These are phyloP conservation scores for Cutaneotrichosporon cavernicola DNA, from an alignment of 1,284 basidiomycete genomes.

Conservation along the genomic window DNA sequence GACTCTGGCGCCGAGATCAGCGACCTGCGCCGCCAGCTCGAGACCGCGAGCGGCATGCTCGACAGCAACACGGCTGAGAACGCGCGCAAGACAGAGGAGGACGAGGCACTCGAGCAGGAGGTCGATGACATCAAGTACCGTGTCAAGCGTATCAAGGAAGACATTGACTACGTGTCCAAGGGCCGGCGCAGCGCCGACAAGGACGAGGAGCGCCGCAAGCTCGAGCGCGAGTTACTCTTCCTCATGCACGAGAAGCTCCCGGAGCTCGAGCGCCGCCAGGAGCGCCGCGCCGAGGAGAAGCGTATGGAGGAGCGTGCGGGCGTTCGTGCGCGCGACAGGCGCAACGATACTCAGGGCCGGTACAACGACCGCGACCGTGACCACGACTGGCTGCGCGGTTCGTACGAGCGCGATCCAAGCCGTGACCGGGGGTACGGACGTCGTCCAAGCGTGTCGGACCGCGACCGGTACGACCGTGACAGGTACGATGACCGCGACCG, in stretches of 20 bases:
- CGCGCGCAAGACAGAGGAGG: conserved; percentile 66
- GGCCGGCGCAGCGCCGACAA: conserved; percentile 72
- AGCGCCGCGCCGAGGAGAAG: conserved; percentile 72
- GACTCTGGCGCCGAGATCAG: conserved; percentile 70
- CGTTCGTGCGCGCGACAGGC: conserved; percentile 73
- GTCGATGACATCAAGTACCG: conserved; percentile 83
- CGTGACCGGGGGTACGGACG: conserved; percentile 30
- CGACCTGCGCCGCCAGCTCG: conserved; percentile 83
- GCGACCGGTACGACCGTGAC: conserved; percentile 27
- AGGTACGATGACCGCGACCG: conserved; percentile 6
- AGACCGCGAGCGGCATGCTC: conserved; percentile 77
- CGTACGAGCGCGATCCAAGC: conserved; percentile 53
- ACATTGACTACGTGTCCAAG: conserved; percentile 83
- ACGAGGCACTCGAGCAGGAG: conserved; percentile 85
- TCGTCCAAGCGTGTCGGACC: conserved; percentile 39
- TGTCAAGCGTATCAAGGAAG: conserved; percentile 85
- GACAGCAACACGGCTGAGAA: conserved; percentile 69
- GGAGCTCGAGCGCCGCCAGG: conserved; percentile 80
- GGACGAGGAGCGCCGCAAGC: conserved; percentile 79
- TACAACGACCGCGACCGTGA: conserved; percentile 58
- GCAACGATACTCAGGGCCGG: conserved; percentile 76
- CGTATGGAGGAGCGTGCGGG: conserved; percentile 76
- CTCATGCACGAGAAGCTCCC: conserved; percentile 91
- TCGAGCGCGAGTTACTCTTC: conserved; percentile 83
- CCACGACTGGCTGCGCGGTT: conserved; percentile 51